Percentiles rank a stretch among this genome's conserved stretches.
Evolutionary conservation across 129 eudicot species (phyloP).

Genomic region (Lonicera japonica): DNA sequence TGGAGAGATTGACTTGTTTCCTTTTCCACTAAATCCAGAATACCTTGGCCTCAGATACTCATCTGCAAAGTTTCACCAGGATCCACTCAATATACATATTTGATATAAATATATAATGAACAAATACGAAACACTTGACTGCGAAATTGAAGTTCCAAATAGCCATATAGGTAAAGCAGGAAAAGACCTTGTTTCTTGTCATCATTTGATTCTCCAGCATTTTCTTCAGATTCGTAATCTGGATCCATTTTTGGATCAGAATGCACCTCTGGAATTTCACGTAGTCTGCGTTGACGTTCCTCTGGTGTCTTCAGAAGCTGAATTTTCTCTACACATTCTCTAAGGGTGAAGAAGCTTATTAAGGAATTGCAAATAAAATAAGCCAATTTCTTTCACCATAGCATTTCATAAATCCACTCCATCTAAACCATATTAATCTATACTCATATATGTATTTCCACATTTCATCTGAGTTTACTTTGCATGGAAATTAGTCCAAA

Average conservation of each 20-base stretch:
- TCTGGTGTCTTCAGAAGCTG: slow-evolving; percentile 79
- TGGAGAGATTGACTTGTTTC: slow-evolving; percentile 32
- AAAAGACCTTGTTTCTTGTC: slow-evolving; percentile 54
- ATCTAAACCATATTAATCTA: too few species aligned
- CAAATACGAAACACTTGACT: slow-evolving; percentile 4
- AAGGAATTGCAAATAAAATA: slow-evolving; percentile 40
- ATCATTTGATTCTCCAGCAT: slow-evolving; percentile 38
- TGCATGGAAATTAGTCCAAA: too few species aligned
- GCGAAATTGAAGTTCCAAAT: neutral
- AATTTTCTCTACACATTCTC: slow-evolving; percentile 74
- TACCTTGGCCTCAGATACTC: slow-evolving; percentile 42
- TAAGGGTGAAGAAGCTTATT: slow-evolving; percentile 54
- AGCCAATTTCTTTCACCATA: neutral
- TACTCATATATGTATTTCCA: too few species aligned
- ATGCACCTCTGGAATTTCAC: slow-evolving; percentile 74
- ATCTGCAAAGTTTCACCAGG: slow-evolving; percentile 31
- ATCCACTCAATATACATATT: neutral
- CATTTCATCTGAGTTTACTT: too few species aligned
- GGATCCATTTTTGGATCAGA: slow-evolving; percentile 94
- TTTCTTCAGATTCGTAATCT: slow-evolving; percentile 67
- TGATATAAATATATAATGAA: neutral
- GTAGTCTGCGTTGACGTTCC: slow-evolving; percentile 77
- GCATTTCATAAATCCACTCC: neutral
- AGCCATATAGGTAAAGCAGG: neutral
- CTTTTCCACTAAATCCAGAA: slow-evolving; percentile 30